Percentiles rank a stretch among this genome's conserved stretches.
Conservation (phyloP, 192 early-diverging fungal species). For the Coemansia sp. region DNA sequence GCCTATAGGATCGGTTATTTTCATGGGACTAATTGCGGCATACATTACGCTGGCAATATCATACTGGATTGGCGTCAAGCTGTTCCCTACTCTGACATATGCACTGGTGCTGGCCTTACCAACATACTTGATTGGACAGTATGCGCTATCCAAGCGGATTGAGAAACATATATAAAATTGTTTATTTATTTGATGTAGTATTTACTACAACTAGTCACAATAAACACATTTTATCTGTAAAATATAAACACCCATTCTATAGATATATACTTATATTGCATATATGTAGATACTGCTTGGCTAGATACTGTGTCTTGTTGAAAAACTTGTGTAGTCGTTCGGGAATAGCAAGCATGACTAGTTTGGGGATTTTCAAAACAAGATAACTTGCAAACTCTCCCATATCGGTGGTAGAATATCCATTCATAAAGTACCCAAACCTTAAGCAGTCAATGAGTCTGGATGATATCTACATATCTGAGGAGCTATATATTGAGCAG, state of each 20-base stretch:
- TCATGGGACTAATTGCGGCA: slow-evolving; percentile 43
- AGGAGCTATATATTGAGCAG: background rate
- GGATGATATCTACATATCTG: slow-evolving; percentile 2
- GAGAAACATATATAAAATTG: background rate
- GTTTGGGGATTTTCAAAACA: background rate
- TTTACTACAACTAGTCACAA: background rate
- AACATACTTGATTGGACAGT: slow-evolving; percentile 46
- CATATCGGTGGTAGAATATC: background rate
- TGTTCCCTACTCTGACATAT: slow-evolving; percentile 47
- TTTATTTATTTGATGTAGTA: slow-evolving; percentile 2
- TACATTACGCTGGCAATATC: slow-evolving; percentile 48
- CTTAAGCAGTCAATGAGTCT: background rate
- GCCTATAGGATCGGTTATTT: slow-evolving; percentile 23
- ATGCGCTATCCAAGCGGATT: slow-evolving; percentile 44
- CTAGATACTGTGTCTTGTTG: background rate
- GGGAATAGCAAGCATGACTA: background rate
- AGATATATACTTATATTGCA: background rate
- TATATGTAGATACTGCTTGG: background rate
- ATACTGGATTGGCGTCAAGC: slow-evolving; percentile 50
- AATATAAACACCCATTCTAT: background rate
- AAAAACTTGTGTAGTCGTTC: background rate
- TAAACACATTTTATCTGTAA: background rate
- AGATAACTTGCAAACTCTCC: slow-evolving; percentile 1
- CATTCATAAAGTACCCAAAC: slow-evolving; percentile 5
- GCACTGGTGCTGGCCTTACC: slow-evolving; percentile 49